Evolutionary conservation across 768 basidiomycete genomes (phyloP), one percentile per base, ranked within the genome.

Genomic region (Kwoniella pini): DNA sequence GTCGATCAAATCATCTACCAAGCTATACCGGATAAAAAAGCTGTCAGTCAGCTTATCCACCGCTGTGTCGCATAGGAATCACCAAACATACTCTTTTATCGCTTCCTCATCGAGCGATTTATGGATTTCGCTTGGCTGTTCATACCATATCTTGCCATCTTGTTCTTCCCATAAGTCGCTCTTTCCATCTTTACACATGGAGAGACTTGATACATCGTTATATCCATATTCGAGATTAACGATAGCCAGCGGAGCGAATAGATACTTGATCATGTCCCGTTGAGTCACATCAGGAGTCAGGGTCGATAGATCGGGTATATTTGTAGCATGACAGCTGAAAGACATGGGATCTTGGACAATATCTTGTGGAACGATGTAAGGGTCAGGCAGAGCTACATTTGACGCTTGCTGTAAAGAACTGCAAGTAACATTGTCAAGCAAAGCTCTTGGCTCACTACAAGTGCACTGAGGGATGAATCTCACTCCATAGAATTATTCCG

Each of bases 1-100:
- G 79, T 96, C 91, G 72, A 95, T 87, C 54, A 96, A 87, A 80
- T 97, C 92, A 53, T 88, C 85, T 2, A 91, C 88, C 72, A 97
- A 90, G 79, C 93, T 96, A 42, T 66, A 30, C 63, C n/a, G n/a
- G n/a, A 57, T 38, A 55, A 42, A 42, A 6, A 9, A 10, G 19
- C 40, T 36, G 33, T 36, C 33, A 36, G 33, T 36, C 33, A 36
- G 33, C 7, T 36, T 36, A 15, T 15, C 33, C 33, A 36, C 15
- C 33, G 9, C 46, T 5, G n/a, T 38, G 51, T 60, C 64, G 73
- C 57, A 17, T 59, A 51, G 24, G 66, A 62, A 11, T 22, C 0
- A 67, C 65, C 24, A 39, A 64, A 89, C 91, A 79, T 81, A 95
- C 93, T 93, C 91, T 77, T 84, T 84, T 80, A 87, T 85, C 78